Conservation (phyloP, 305 asterid species). For the Fraxinus velutina region DNA sequence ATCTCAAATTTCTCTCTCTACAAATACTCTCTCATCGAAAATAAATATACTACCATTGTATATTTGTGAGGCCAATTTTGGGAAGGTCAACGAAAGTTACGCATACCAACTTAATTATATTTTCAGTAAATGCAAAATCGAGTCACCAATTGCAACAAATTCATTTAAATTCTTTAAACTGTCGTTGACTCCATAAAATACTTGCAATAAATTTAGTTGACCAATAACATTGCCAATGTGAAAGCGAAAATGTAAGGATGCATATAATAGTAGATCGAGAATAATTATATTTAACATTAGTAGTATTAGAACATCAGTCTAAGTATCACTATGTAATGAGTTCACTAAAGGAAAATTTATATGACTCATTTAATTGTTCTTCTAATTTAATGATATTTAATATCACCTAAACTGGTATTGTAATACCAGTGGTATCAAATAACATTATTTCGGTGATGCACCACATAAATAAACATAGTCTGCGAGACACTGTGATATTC, state of each 20-base stretch:
- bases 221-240: not conserved
- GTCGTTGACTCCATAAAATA: constrained; percentile 22
- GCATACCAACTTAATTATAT: constrained; percentile 22
- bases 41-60: no score
- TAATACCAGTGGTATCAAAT: no score
- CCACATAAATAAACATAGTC: not conserved
- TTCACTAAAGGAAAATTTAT: not conserved
- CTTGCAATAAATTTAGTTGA: not conserved
- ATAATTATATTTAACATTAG: not conserved
- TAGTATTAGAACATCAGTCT: not conserved
- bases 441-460: not conserved
- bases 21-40: not conserved
- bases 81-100: constrained; percentile 45
- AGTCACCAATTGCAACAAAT: constrained; percentile 6
- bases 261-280: not conserved
- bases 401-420: not conserved
- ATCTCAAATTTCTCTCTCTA: not conserved
- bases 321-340: not conserved
- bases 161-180: not conserved
- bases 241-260: not conserved
- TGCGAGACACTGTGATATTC: not conserved
- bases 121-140: constrained; percentile 21
- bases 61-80: constrained; percentile 1
- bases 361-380: not conserved
- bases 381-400: no score